These are phyloP conservation scores for Polyplosphaeria fusca DNA, from an alignment of 495 filamentous ascomycete genomes.

Conservation along the genomic window DNA sequence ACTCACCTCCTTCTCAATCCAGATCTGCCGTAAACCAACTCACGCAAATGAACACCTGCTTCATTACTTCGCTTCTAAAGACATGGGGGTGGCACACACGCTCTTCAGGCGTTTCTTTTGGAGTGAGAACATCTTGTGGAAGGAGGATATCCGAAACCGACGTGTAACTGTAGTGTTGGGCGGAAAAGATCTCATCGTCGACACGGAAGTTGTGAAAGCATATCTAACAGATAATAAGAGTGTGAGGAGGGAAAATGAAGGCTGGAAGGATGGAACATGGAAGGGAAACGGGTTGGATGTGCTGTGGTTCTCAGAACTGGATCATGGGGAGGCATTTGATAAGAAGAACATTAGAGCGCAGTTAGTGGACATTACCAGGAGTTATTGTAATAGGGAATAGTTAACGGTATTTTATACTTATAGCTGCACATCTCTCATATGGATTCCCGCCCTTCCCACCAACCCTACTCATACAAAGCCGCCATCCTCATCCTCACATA, in stretches of 20 bases:
- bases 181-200: conserved; percentile 61
- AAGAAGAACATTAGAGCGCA: conserved; percentile 39
- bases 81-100: conserved; percentile 58
- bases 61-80: conserved; percentile 64
- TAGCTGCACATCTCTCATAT: too few relatives aligned
- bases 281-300: conserved; percentile 55
- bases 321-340: conserved; percentile 70
- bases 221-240: conserved; percentile 47
- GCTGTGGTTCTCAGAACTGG: conserved; percentile 58
- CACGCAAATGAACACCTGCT: conserved; percentile 62
- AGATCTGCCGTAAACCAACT: conserved; percentile 45
- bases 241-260: conserved; percentile 5
- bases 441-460: too few relatives aligned
- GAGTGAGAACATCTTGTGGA: conserved; percentile 65
- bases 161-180: conserved; percentile 55
- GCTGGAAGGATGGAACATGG: conserved; percentile 46
- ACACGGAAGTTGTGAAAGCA: conserved; percentile 53
- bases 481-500: conserved; percentile 40
- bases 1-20: neutral
- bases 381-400: too few relatives aligned
- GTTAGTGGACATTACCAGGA: conserved; percentile 44
- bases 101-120: conserved; percentile 64
- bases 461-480: conserved; percentile 37
- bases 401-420: too few relatives aligned
- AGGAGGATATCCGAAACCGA: conserved; percentile 51